Evolutionary conservation across 768 basidiomycete species (phyloP).

Genomic region (Fibroporia radiculosa): DNA sequence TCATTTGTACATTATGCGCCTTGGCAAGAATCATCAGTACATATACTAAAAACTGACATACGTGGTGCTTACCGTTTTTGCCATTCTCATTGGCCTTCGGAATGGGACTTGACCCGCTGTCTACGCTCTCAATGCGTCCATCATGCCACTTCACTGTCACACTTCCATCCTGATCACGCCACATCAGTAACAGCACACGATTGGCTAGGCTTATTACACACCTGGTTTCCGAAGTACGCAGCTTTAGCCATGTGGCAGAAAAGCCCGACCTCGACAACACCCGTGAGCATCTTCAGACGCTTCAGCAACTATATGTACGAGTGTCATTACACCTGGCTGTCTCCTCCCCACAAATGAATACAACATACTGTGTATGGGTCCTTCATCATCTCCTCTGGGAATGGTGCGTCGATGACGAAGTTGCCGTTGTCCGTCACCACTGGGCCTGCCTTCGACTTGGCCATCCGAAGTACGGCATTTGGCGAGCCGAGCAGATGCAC

Average conservation of each 20-base stretch:
- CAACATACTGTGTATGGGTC: constrained; percentile 52
- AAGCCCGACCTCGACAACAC: constrained; percentile 98
- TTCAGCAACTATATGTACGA: constrained; percentile 52
- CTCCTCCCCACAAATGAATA: background rate
- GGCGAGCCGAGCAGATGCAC: constrained; percentile 58
- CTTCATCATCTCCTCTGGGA: constrained; percentile 57
- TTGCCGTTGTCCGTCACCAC: constrained; percentile 97
- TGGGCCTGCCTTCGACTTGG: constrained; percentile 87
- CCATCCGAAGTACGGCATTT: constrained; percentile 84
- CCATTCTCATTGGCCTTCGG: background rate
- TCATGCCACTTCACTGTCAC: constrained; percentile 55
- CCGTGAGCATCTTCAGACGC: constrained; percentile 89
- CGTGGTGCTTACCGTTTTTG: no score
- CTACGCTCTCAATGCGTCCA: constrained; percentile 34
- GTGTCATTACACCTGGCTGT: background rate
- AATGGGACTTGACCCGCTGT: constrained; percentile 4
- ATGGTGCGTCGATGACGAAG: constrained; percentile 96
- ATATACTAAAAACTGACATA: no score
- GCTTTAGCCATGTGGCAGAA: constrained; percentile 90
- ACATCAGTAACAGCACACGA: constrained; percentile 3
- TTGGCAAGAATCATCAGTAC: no score
- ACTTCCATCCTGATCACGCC: constrained; percentile 48
- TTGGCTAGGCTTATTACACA: constrained; percentile 21
- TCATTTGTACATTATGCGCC: no score
- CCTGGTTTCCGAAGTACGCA: constrained; percentile 93